Conservation (phyloP, 1,284 basidiomycete species). For the Papiliotrema laurentii region DNA sequence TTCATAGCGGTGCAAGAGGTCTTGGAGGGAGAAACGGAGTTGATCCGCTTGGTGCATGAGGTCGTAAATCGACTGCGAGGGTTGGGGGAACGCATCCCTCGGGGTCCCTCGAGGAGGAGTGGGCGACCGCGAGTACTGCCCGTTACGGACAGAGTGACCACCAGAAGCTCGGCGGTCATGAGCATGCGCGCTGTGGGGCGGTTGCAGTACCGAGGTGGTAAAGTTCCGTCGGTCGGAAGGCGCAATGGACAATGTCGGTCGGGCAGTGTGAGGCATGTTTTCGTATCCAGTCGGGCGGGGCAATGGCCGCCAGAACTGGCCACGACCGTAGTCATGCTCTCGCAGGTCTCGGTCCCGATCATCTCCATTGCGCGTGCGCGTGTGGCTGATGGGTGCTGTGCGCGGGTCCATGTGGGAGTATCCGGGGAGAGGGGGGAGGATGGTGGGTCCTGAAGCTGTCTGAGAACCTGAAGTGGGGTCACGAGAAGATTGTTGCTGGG, state of each 20-base stretch:
- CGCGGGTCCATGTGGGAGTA: constrained; percentile 31
- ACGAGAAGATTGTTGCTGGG: constrained; percentile 37
- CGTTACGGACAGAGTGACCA: constrained; percentile 3
- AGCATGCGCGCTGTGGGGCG: background rate
- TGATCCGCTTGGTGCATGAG: constrained; percentile 27
- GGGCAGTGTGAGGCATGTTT: constrained; percentile 6
- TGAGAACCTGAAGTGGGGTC: constrained; percentile 37
- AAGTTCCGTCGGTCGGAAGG: constrained; percentile 26
- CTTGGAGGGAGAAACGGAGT: constrained; percentile 29
- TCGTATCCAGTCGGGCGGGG: constrained; percentile 4
- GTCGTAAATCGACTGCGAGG: constrained; percentile 31
- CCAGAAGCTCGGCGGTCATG: constrained; percentile 7
- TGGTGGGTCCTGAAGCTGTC: constrained; percentile 32
- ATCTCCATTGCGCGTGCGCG: constrained; percentile 15
- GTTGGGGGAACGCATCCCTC: constrained; percentile 2
- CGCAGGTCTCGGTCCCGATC: constrained; percentile 8
- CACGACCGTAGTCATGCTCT: constrained; percentile 34
- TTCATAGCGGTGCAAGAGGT: constrained; percentile 33
- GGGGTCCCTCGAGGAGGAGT: constrained; percentile 10
- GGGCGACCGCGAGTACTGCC: constrained; percentile 14
- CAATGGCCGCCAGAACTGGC: constrained; percentile 13
- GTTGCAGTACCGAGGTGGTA: constrained; percentile 14
- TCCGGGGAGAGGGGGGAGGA: constrained; percentile 27
- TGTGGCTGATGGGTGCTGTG: constrained; percentile 28
- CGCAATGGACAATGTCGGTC: constrained; percentile 1